These are phyloP conservation scores for Taxawa tesnikishii DNA, from an alignment of 2,329 filamentous ascomycete genomes.

Conservation along the genomic window DNA sequence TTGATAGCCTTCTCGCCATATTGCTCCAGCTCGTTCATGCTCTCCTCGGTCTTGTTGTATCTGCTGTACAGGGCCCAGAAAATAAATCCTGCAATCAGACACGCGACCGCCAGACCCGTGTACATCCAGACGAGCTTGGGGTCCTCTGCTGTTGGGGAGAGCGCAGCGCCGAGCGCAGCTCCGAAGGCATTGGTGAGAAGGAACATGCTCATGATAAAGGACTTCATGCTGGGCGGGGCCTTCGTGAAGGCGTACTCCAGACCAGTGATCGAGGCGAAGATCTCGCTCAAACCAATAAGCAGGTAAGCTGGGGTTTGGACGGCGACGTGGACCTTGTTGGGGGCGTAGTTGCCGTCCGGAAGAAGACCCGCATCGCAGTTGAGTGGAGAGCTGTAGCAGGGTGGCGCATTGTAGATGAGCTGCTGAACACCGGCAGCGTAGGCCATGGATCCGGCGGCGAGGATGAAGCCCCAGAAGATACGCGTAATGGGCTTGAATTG, in stretches of 20 bases:
- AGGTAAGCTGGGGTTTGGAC: slow-evolving; percentile 34
- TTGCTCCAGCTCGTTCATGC: slow-evolving; percentile 35
- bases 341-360: slow-evolving; percentile 17
- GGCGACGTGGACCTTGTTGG: slow-evolving; percentile 32
- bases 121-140: slow-evolving; percentile 54
- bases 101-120: slow-evolving; percentile 14
- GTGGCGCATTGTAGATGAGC: slow-evolving; percentile 40
- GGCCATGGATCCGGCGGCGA: slow-evolving; percentile 39
- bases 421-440: slow-evolving; percentile 47
- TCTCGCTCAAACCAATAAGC: slow-evolving; percentile 32
- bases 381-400: slow-evolving; percentile 37
- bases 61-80: slow-evolving; percentile 21
- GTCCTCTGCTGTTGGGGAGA: slow-evolving; percentile 49
- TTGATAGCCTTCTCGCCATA: slow-evolving; percentile 3
- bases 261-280: slow-evolving; percentile 34
- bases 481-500: slow-evolving; percentile 37
- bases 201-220: slow-evolving; percentile 42
- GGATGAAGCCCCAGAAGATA: slow-evolving; percentile 40
- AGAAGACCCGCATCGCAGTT: slow-evolving; percentile 23
- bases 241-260: slow-evolving; percentile 36
- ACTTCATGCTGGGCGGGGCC: slow-evolving; percentile 34
- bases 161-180: slow-evolving; percentile 47
- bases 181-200: slow-evolving; percentile 48
- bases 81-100: slow-evolving; percentile 10
- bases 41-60: slow-evolving; percentile 36